Evolutionary conservation across 2,329 filamentous ascomycete species (phyloP), one percentile per base, ranked within the genome.

Genomic region (Ploettnerulaceae sp.): DNA sequence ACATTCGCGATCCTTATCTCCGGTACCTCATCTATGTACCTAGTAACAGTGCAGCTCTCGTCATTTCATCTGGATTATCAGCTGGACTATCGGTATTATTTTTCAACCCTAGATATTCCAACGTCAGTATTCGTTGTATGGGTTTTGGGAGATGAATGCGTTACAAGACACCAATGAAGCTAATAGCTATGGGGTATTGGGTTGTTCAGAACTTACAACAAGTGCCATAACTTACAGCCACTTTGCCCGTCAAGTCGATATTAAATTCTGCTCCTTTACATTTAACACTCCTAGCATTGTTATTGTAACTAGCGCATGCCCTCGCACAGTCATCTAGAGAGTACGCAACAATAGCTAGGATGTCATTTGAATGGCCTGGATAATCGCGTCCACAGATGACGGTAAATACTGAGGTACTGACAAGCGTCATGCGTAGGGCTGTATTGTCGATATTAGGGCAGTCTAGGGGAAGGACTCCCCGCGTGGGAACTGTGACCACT

Each of bases 271-370:
- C 52, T 1, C 31, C 52, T n/a, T 36, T 47, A 31, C 52, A 54
- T 2, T 18, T 11, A 7, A 12, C 31, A 3, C 15, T 26, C 12
- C 44, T 34, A 4, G 25, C 33, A 20, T 54, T 52, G 4, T 14
- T 7, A 24, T 55, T 55, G 20, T 48, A 52, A n/a, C 42, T 48
- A 9, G 49, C 44, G 12, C 47, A 55, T 11, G 52, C 47, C 24
- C 32, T 29, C 7, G 47, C 47, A 24, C 52, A 55, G 22, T 48
- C 49, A 6, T 39, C 15, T 1, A 48, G 21, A 7, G 36, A 44
- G 21, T 55, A 55, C 5, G 29, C 38, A 1, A 39, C 48, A 3
- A 50, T 14, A 6, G 52, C 52, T 6, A 52, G 9, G 8, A 52
- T 52, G 14, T 49, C 49, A 11, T 39, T 29, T 9, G 43, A 38